Evolutionary conservation across 352 stramenopile species (phyloP), one percentile per base, ranked within the genome.

Genomic region (Globisporangium mamillatum): DNA sequence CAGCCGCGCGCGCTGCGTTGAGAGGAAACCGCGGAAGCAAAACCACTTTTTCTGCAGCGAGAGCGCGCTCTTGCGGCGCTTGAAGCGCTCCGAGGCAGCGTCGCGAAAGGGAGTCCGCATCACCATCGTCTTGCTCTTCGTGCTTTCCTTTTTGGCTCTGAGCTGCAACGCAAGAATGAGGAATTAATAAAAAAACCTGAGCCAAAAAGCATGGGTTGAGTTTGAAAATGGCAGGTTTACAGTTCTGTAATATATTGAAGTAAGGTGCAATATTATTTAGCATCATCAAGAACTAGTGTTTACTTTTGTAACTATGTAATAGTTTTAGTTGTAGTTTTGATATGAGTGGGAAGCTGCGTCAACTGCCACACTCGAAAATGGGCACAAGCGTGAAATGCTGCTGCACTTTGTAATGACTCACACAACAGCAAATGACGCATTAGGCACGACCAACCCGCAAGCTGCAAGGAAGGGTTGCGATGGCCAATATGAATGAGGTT

Each of bases 41-140:
- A 85, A 85, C 56, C 61, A 60, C 54, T 65, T 67, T 64, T 67
- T 68, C 8, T 10, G 52, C 20, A 85, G 66, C 14, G 76, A 75
- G 62, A 80, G 73, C 32, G 67, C 50, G 32, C 32, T 46, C 41
- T 62, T 61, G 25, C 32, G 66, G 24, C 60, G 59, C 59, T 69
- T 69, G 34, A 36, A 50, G 52, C 48, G 56, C 56, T 61, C 55
- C 16, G 27, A 22, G 27, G 27, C 56, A 9, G 20, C 56, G 32
- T 61, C 29, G 4, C 29, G 56, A 5, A 32, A n/a, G 5, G 56
- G 1, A 29, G 56, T 29, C 8, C 56, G 32, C 56, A 38, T 48
- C 56, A 20, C 56, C 56, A 61, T 61, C 29, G 1, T 48, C 1
- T 4, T 14, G 9, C 4, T 16, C 16, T 2, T 18, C 7, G n/a